Base-by-base conservation (phyloP, 2,329 filamentous ascomycete genomes). In the Trichoderma aggressivum region DNA sequence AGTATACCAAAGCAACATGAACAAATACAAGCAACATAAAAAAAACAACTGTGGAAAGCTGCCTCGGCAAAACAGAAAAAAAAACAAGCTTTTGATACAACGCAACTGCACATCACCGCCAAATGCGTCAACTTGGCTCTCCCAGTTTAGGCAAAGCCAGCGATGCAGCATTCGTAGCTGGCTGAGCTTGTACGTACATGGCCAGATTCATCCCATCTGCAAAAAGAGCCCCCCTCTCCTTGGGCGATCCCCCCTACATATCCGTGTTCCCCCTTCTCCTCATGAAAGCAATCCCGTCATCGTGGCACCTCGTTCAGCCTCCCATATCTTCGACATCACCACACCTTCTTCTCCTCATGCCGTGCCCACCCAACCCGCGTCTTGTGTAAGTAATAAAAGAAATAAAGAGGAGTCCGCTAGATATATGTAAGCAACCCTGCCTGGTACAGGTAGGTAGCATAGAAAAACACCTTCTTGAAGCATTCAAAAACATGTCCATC, bases 321-420 rank as follows among this genome's bases (percentile, higher is more conserved):
- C 53, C 53, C 12, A 21, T 8, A 50, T 34, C 8, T 60, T 47
- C 64, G 36, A 69, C 61, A 69, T 69, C 55, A 69, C 56, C 65
- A 69, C 65, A 69, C 65, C 65, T 68, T 34, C 26, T 43, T 43
- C 39, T 34, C 39, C 39, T 39, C 63, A 53, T 53, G 21, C 47
- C 47, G 47, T 53, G 47, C 47, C 47, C 47, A 53, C 16, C 16
- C 43, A 50, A 50, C n/a, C 43, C 5, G 10, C 43, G 10, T 50
- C 43, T 21, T 16, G 39, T n/a, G 39, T 53, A 56, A 14, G 10
- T 24, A 12, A 14, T 7, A 24, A 12, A 12, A 24, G 12, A 12
- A 53, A 21, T 12, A 24, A 16, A 53, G 11, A 53, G 11, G 21
- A 53, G 47, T 18, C 21, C 21, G 43, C 18, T 7, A 50, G 30